These are phyloP conservation scores for Populus simonii DNA, from an alignment of 345 rosid species.

Conservation along the genomic window DNA sequence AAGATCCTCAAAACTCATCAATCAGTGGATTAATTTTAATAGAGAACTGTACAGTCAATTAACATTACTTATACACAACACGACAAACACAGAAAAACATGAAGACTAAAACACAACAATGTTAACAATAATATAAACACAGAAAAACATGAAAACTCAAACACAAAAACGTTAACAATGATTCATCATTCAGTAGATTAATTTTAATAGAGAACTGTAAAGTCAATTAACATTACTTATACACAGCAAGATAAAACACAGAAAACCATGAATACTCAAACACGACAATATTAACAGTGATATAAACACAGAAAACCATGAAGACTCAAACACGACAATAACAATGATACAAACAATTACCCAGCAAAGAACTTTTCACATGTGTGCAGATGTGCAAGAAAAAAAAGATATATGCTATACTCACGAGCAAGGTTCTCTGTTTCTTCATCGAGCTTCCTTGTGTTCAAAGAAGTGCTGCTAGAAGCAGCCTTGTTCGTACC, in stretches of 20 bases:
- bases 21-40: too few species aligned
- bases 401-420: slow-evolving; percentile 16
- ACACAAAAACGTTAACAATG: too few species aligned
- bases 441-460: slow-evolving; percentile 92
- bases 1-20: too few species aligned
- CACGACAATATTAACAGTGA: neutral
- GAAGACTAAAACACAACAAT: neutral
- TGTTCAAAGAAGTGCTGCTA: slow-evolving; percentile 83
- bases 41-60: neutral
- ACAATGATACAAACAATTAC: too few species aligned
- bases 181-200: too few species aligned
- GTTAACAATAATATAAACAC: too few species aligned
- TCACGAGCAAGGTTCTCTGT: slow-evolving; percentile 90
- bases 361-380: neutral
- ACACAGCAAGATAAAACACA: neutral
- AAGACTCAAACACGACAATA: too few species aligned
- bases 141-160: too few species aligned
- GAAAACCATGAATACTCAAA: neutral
- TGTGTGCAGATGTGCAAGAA: neutral
- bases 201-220: neutral
- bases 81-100: neutral
- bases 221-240: neutral
- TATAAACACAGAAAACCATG: too few species aligned
- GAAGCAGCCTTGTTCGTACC: slow-evolving; percentile 93
- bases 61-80: neutral